Evolutionary conservation across 2,329 filamentous ascomycete genomes (phyloP).

Genomic region (Pseudocercospora ulei): DNA sequence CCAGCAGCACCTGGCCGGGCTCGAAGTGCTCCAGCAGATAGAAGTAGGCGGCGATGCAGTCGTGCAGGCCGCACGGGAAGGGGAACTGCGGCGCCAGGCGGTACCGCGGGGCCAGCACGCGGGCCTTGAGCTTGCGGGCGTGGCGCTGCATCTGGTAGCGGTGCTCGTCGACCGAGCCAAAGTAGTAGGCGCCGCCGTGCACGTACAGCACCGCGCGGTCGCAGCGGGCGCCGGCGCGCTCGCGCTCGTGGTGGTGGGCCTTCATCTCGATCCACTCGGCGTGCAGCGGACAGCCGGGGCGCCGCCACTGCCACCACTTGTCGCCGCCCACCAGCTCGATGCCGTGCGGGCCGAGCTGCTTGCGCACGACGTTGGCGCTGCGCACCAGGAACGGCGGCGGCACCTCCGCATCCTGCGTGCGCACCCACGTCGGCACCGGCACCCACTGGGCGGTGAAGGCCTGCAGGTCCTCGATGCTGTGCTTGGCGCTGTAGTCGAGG

Average conservation of each 20-base stretch:
- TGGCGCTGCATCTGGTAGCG: conserved; percentile 97
- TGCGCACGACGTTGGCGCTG: conserved; percentile 57
- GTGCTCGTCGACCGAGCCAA: conserved; percentile 91
- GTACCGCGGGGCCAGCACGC: conserved; percentile 77
- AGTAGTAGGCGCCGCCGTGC: conserved; percentile 90
- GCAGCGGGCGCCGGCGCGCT: conserved; percentile 46
- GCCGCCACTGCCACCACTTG: conserved; percentile 84
- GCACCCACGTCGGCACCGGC: conserved; percentile 79
- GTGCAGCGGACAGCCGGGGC: conserved; percentile 54
- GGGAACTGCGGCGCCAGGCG: conserved; percentile 86
- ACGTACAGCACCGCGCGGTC: conserved; percentile 84
- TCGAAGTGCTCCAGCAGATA: conserved; percentile 68
- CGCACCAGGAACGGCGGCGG: conserved; percentile 53
- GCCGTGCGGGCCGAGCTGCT: conserved; percentile 69
- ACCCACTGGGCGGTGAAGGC: conserved; percentile 88
- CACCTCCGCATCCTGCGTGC: conserved; percentile 60
- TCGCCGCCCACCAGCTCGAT: conserved; percentile 66
- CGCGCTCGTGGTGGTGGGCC: conserved; percentile 63
- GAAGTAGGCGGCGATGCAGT: conserved; percentile 81
- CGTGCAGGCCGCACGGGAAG: conserved; percentile 84
- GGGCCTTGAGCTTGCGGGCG: conserved; percentile 82
- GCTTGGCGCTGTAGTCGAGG: conserved; percentile 70
- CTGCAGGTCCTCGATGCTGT: conserved; percentile 88
- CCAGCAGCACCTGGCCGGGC: conserved; percentile 71
- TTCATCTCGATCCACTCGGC: conserved; percentile 98